Base-by-base conservation (phyloP, 148 eudicot species). In the Rhododendron griersonianum region DNA sequence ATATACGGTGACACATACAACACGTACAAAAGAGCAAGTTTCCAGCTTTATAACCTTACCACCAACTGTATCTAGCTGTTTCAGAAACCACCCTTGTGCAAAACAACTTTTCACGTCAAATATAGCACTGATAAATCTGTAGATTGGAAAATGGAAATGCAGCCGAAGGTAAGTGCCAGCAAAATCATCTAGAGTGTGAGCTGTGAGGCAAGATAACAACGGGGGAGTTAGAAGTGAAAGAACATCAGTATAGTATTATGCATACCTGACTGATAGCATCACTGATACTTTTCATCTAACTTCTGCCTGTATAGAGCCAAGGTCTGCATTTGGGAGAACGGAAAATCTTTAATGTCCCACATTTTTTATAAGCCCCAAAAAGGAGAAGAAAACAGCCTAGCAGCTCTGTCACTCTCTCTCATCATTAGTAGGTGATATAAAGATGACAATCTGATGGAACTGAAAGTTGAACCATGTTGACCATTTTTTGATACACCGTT, bases 291-390 rank as follows among this genome's bases (percentile, higher is more conserved):
- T 51, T 92, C 95, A 88, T 97, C 99, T 91, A 97, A 86, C 90
- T 94, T 93, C 81, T 94, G 94, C 90, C 98, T 93, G 93, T 95
- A 97, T 50, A 85, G 91, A 61, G 99, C 99, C 91, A 97, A 89
- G 61, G 81, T 89, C 99, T 97, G 94, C 91, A 91, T 83, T 39
- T 75, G n/a, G 25, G 61, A 23, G 3, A 11, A 16, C 45, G 55
- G 35, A 47, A 76, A 45, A 10, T 50, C 7, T 16, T 37, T 35
- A 67, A 19, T 23, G 2, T 10, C 61, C 18, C 35, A 74, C 2
- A 28, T 50, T 67, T 45, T 73, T 13, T 35, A 51, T 11, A 28
- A 85, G 37, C 41, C 7, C 30, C 25, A 33, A 67, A 82, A 35
- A 81, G 18, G 50, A 51, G 51, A 85, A 21, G 45, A 16, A 18